phyloP scores from a whole-genome alignment of 2,329 filamentous ascomycete species.

The Coniochaeta sp. region DNA sequence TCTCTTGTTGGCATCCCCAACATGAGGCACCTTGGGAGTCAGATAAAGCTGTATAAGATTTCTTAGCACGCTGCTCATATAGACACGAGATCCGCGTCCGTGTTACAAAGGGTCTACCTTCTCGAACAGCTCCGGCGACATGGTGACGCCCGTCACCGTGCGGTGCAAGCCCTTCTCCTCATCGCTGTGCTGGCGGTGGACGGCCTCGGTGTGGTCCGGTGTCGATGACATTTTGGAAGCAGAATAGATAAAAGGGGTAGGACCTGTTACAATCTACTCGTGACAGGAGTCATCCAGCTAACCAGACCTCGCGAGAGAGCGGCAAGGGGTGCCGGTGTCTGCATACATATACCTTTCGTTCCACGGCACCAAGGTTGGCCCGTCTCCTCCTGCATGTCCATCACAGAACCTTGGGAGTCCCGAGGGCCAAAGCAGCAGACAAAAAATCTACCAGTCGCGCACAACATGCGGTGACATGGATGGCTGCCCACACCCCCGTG shows the following conservation, averaged over 20 bases:
- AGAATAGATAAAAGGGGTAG: not conserved
- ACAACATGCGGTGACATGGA: not conserved
- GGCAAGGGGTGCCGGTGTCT: not conserved
- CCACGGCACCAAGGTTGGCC: not conserved
- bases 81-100: too few species aligned
- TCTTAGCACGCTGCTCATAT: not conserved
- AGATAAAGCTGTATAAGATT: slow-evolving; percentile 23
- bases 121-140: slow-evolving; percentile 30
- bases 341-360: not conserved
- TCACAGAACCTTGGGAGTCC: not conserved
- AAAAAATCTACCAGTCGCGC: not conserved
- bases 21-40: slow-evolving; percentile 26
- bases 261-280: not conserved
- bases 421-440: not conserved
- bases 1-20: slow-evolving; percentile 25
- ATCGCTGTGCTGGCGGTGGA: slow-evolving; percentile 10
- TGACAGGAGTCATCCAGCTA: not conserved
- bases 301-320: not conserved
- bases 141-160: slow-evolving; percentile 25
- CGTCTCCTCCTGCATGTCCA: not conserved
- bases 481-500: not conserved
- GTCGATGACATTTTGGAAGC: not conserved
- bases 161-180: slow-evolving; percentile 25
- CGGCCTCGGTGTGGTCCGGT: not conserved
- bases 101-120: slow-evolving; percentile 13